Evolutionary conservation across 2,329 filamentous ascomycete species (phyloP), one percentile per base, ranked within the genome.

Genomic region (Cordyceps fumosorosea): DNA sequence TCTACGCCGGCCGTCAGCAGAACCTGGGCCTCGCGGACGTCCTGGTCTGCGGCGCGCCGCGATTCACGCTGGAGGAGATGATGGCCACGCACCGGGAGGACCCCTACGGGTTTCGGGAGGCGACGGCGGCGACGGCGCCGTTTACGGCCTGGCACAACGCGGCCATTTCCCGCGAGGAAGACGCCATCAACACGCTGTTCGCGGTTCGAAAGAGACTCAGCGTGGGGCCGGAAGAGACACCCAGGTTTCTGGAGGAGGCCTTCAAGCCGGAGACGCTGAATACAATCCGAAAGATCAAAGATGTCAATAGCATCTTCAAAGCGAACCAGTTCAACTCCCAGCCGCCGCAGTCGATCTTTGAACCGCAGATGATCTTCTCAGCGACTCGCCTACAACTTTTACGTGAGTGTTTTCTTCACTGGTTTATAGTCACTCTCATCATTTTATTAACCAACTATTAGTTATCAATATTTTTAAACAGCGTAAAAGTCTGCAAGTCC

Each of bases 21-120:
- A 62, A 62, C 5, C 18, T 64, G 0, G 69, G 70, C 0, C 63
- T 62, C 0, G 70, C 70, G 0, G 56, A 56, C 1, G 67, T 72
- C 0, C 67, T 75, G 26, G 37, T 73, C 5, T 69, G 65, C 3
- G 54, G 69, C 1, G 63, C 65, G 5, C 71, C 72, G 0, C 67
- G 70, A 14, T 70, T 67, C 52, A 69, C 67, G 1, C 58, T 69
- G 11, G 60, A 54, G 3, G 66, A 70, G 7, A 62, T 70, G 18
- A 55, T 60, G 18, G 26, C 56, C 20, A 56, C 55, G 16, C 32
- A 53, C 1, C 47, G 50, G 1, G 42, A 56, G 7, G 64, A 69
- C 37, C 63, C 64, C 8, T 60, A 62, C 20, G 62, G 62, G 3
- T 20, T 65, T 1, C 8, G 40, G 1, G 1, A 55, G 1, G 47